These are phyloP conservation scores for Brassica rapa DNA, from an alignment of 345 rosid species.

Conservation along the genomic window DNA sequence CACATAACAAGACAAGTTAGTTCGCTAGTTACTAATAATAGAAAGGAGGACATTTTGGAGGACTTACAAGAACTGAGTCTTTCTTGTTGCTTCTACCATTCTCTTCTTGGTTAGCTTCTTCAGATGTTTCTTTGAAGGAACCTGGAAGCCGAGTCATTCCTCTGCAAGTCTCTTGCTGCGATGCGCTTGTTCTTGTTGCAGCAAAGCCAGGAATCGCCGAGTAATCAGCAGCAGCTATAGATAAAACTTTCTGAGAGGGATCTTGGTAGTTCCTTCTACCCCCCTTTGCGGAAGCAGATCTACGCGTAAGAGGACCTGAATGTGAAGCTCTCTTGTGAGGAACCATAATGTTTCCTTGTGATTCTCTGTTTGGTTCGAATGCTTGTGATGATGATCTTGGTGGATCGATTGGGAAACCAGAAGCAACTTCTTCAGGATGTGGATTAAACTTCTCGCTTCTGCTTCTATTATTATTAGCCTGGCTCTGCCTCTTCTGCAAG, in stretches of 20 bases:
- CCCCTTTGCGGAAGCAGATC: constrained; percentile 75
- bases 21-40: background rate
- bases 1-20: constrained; percentile 14
- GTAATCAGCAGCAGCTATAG: constrained; percentile 69
- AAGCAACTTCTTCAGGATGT: constrained; percentile 95
- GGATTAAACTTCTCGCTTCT: constrained; percentile 97
- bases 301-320: constrained; percentile 88
- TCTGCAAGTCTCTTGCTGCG: constrained; percentile 62
- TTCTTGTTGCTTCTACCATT: constrained; percentile 65
- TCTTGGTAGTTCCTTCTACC: constrained; percentile 64
- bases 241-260: constrained; percentile 53
- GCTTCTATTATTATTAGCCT: constrained; percentile 73
- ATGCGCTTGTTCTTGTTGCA: constrained; percentile 58
- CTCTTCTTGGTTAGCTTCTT: constrained; percentile 63
- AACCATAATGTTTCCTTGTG: constrained; percentile 49
- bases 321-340: constrained; percentile 84
- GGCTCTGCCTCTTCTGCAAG: constrained; percentile 82
- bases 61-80: constrained; percentile 78
- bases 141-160: constrained; percentile 80
- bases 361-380: constrained; percentile 57
- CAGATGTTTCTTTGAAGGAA: constrained; percentile 86
- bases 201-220: constrained; percentile 56
- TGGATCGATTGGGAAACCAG: constrained; percentile 98
- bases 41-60: background rate
- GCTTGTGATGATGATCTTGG: constrained; percentile 89